A percentile compares a stretch with the other conserved stretches of the same genome.
These are phyloP conservation scores for Cercospora berteroae DNA, from an alignment of 2,329 filamentous ascomycete genomes.

Conservation along the genomic window DNA sequence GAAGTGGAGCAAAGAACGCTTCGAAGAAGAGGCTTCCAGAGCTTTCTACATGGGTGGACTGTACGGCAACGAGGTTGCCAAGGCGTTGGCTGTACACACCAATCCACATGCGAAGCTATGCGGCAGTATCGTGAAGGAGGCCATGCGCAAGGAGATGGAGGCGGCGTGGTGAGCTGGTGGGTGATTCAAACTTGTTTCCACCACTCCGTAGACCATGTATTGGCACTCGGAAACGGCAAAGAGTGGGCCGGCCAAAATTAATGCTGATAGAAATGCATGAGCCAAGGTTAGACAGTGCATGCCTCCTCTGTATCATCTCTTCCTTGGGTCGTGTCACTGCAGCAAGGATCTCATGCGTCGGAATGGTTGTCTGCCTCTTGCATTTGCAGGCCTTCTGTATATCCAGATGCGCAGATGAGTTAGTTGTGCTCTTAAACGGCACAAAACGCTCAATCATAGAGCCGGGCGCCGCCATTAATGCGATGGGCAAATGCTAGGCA, in stretches of 20 bases:
- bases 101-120: conserved; percentile 64
- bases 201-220: background rate
- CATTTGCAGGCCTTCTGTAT: background rate
- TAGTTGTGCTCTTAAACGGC: background rate
- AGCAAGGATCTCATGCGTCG: background rate
- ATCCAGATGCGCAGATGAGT: background rate
- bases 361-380: background rate
- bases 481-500: background rate
- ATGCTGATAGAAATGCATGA: background rate
- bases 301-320: background rate
- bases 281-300: background rate
- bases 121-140: conserved; percentile 60
- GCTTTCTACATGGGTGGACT: conserved; percentile 55
- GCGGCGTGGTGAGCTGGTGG: conserved; percentile 21
- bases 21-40: conserved; percentile 57
- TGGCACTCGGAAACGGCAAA: background rate
- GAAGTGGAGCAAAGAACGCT: conserved; percentile 30
- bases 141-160: conserved; percentile 55
- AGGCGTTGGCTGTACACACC: conserved; percentile 58
- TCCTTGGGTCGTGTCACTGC: background rate
- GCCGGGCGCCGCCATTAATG: background rate
- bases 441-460: background rate
- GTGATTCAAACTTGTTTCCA: background rate
- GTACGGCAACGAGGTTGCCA: conserved; percentile 57
- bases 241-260: background rate